phyloP scores from a whole-genome alignment of 2,329 filamentous ascomycete species.

The Aspergillus texensis region DNA sequence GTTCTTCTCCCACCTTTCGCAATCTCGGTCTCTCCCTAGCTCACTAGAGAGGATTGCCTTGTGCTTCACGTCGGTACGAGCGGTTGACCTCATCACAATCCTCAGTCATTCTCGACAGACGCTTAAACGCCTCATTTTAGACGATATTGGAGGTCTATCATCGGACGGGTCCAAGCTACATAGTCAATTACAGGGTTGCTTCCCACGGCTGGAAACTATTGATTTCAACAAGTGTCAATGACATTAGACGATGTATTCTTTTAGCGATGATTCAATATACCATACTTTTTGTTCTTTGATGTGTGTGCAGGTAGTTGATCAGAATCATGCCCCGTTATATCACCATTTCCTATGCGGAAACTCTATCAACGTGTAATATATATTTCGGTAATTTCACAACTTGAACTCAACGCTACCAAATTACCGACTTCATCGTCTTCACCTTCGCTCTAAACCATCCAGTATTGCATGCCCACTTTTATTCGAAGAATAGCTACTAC shows the following conservation, averaged over 20 bases:
- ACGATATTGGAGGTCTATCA: constrained; percentile 4
- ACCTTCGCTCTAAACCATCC: too few relatives aligned
- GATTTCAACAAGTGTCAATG: constrained; percentile 1
- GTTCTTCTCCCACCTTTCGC: constrained; percentile 11
- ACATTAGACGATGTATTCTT: not conserved
- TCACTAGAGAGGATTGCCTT: constrained; percentile 11
- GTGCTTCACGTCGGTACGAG: constrained; percentile 6
- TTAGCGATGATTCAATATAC: not conserved
- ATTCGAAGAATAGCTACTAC: too few relatives aligned
- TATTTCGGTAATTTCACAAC: too few relatives aligned
- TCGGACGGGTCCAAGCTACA: not conserved
- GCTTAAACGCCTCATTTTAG: constrained; percentile 5
- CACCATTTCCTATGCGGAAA: too few relatives aligned
- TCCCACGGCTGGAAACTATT: constrained; percentile 7
- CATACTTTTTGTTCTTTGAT: too few relatives aligned
- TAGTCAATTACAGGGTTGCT: constrained; percentile 1
- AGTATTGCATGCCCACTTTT: too few relatives aligned
- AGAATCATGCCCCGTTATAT: too few relatives aligned
- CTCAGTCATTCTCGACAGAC: constrained; percentile 6
- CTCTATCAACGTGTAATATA: too few relatives aligned
- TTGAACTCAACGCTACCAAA: too few relatives aligned
- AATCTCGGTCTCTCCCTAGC: not conserved
- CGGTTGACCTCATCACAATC: constrained; percentile 7
- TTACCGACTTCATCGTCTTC: too few relatives aligned
- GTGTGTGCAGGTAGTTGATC: too few relatives aligned